Base-by-base conservation (phyloP, 2,329 filamentous ascomycete genomes). In the Scopulariopsis brevicaulis region DNA sequence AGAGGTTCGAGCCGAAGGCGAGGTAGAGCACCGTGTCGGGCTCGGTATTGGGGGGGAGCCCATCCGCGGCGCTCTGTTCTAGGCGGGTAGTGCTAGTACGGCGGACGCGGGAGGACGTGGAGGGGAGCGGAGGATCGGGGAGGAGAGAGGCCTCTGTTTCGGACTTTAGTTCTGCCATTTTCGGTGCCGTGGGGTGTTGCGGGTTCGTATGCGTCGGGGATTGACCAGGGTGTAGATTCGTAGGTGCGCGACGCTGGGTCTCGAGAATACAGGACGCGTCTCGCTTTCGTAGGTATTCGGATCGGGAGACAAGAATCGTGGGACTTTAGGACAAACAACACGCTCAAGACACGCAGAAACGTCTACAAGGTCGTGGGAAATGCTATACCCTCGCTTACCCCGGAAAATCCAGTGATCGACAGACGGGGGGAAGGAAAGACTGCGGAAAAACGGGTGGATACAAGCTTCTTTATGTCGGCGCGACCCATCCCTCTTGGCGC, bases 1-100 rank as follows among this genome's bases (percentile, higher is more conserved):
- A 84, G 61, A 97, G 81, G 69, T 97, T 97, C 56, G 91, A 96
- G 63, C 93, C 94, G 69, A 96, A 97, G 12, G 92, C 93, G 24
- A 93, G 82, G 69, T 93, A 93, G 56, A 92, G 79, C 28, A 91
- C 77, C 1, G 87, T 87, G 15, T 64, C 63, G 25, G 32, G 46
- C 20, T 43, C 55, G 12, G n/a, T 37, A 1, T 32, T 12, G 20
- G 48, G 46, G 22, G 46, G 4, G n/a, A 28, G 22, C 7, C 22
- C 55, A 14, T 57, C 46, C 11, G 20, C 55, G 12, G 48, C 46
- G 25, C 55, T 57, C 50, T 53, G 46, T 25, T 52, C 55, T 32
- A 57, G 55, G 32, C 55, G 55, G 28, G 32, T 15, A 24, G 15
- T n/a, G 51, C 51, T 53, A 10, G 51, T 28, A 22, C 22, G 46